Conservation (phyloP, 495 filamentous ascomycete genomes). For the Aspergillus coremiiformis region DNA sequence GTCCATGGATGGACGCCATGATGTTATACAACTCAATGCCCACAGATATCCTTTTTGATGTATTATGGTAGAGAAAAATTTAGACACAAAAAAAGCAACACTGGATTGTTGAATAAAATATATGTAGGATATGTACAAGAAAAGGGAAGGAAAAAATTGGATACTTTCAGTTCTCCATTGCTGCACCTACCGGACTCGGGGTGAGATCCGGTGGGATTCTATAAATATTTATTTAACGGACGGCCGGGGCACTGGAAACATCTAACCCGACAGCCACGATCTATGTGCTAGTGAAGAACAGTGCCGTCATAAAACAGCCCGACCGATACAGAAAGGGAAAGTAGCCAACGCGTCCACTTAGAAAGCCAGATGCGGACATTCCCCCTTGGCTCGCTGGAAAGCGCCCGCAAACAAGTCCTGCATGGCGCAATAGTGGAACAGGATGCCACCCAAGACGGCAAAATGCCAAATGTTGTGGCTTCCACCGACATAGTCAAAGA, state of each 20-base stretch:
- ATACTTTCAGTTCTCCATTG: background rate
- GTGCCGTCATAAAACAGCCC: background rate
- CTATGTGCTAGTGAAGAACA: background rate
- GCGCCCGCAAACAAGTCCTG: constrained; percentile 84
- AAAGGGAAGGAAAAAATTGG: background rate
- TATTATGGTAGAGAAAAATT: background rate
- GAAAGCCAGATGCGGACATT: constrained; percentile 40
- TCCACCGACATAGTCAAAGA: constrained; percentile 89
- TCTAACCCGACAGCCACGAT: background rate
- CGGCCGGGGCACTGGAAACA: background rate
- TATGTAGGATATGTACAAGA: background rate
- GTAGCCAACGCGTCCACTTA: background rate
- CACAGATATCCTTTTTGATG: too few relatives aligned
- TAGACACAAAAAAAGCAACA: background rate
- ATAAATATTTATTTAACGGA: background rate
- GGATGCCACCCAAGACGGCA: constrained; percentile 89
- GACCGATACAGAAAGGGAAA: background rate
- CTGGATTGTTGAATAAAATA: background rate
- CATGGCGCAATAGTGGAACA: constrained; percentile 96
- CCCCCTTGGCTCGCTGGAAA: constrained; percentile 59
- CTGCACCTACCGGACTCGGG: background rate
- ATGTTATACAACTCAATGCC: too few relatives aligned
- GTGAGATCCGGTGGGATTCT: background rate
- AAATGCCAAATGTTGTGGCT: constrained; percentile 98
- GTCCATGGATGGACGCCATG: too few relatives aligned